Base-by-base conservation (phyloP, 257 asterid species). In the Ballota nigra region DNA sequence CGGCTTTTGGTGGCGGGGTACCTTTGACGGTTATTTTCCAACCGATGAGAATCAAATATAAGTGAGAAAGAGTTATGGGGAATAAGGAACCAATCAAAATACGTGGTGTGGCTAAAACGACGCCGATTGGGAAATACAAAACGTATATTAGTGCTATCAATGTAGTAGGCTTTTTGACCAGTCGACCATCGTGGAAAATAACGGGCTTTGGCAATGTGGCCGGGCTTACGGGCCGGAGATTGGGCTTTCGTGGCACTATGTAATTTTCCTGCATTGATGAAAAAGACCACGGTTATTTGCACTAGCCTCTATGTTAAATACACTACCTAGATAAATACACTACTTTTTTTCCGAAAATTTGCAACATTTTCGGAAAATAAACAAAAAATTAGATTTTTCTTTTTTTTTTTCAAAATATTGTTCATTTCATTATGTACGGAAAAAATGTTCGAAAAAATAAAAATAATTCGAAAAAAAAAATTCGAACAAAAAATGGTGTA, bases 141-240 rank as follows among this genome's bases (percentile, higher is more conserved):
- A 83, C 31, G 69, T 80, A 53, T 10, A 70, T 12, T 9, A 81
- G 41, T 8, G 83, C 73, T 1, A 19, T 33, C n/a, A 73, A 29
- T 6, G 83, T 83, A 3, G 82, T 75, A 1, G 85, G 86, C 13
- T 67, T 75, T 31, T 69, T 63, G 40, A 78, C 85, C 0, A 81
- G 80, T 5, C 84, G 84, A 3, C 86, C 79, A 22, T 83, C 86
- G 38, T 80, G 81, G 72, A 80, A 80, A 24, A 80, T 72, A 65
- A 80, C 76, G 20, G 83, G 80, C 67, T 64, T 79, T 1, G 84
- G 80, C 29, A 83, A 61, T 8, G 55, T 12, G 0, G 63, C 57
- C 10, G n/a, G 70, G 13, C 57, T 45, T 59, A 80, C 43, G 28
- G 81, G 79, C 28, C 55, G 64, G 41, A 38, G 69, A 1, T 60